A percentile compares a stretch with the other conserved stretches of the same genome.
These are phyloP conservation scores for Oryza glumipatula DNA, from an alignment of 176 grass and related monocot genomes.

Conservation along the genomic window DNA sequence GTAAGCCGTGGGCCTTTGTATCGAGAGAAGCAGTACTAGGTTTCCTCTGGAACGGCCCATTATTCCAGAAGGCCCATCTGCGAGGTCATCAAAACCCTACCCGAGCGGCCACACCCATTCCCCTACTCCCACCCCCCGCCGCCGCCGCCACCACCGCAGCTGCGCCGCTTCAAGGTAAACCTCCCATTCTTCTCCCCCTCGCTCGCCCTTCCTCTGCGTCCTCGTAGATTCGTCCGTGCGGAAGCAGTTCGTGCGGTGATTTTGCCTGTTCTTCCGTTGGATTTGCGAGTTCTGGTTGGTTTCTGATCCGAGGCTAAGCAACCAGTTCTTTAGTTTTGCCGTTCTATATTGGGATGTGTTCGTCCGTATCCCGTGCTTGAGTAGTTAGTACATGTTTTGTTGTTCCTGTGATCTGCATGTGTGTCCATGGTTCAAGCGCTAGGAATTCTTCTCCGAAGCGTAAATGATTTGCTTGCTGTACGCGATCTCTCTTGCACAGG, in stretches of 20 bases:
- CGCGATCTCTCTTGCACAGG: slow-evolving; percentile 25
- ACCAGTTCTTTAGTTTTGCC: not conserved
- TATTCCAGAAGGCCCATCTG: not conserved
- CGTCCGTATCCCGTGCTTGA: not conserved
- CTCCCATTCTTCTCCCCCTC: not conserved
- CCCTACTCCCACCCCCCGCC: slow-evolving; percentile 19
- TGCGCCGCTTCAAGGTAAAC: slow-evolving; percentile 31
- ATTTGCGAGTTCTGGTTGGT: not conserved
- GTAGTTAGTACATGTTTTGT: not conserved
- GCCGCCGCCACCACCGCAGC: slow-evolving; percentile 11
- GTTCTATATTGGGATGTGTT: not conserved
- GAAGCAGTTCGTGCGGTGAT: not conserved
- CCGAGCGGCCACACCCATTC: not conserved
- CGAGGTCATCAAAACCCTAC: slow-evolving; percentile 48
- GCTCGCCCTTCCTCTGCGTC: not conserved
- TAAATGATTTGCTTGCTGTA: not conserved
- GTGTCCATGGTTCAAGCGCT: not conserved
- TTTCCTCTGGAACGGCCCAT: not conserved
- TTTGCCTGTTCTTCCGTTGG: not conserved
- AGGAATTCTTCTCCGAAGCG: not conserved
- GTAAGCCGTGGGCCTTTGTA: not conserved
- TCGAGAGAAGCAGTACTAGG: not conserved
- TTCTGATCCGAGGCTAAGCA: not conserved
- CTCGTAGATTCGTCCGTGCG: not conserved
- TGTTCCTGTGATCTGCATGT: slow-evolving; percentile 12